Evolutionary conservation across 1,284 basidiomycete genomes (phyloP).

Genomic region (Retiboletus flavoniger): DNA sequence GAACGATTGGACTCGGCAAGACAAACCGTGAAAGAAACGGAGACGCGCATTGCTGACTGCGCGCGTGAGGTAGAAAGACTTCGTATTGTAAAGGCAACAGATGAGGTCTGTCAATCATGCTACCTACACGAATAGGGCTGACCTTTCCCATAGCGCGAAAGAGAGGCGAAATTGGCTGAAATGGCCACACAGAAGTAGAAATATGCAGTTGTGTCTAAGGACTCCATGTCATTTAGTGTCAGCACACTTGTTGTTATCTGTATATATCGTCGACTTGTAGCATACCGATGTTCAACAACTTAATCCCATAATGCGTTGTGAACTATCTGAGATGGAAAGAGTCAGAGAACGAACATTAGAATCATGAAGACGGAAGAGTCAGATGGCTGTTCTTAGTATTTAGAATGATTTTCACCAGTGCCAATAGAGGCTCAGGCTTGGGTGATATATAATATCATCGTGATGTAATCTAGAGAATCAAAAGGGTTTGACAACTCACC

Average conservation of each 20-base stretch:
- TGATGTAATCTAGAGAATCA: background rate
- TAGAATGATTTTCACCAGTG: constrained; percentile 28
- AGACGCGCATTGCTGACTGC: constrained; percentile 29
- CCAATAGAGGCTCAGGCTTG: constrained; percentile 31
- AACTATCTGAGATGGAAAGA: constrained; percentile 5
- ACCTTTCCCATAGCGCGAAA: constrained; percentile 30
- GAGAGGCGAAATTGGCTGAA: constrained; percentile 24
- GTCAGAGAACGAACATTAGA: constrained; percentile 13
- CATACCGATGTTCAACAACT: constrained; percentile 1
- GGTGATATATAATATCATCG: constrained; percentile 29
- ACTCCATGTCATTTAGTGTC: background rate
- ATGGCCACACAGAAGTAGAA: constrained; percentile 18
- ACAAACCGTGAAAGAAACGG: constrained; percentile 23
- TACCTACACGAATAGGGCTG: background rate
- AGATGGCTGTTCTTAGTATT: constrained; percentile 38
- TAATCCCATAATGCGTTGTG: background rate
- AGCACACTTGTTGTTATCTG: background rate
- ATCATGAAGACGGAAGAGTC: constrained; percentile 12
- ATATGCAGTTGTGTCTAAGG: background rate
- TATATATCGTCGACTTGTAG: background rate
- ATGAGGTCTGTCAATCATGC: constrained; percentile 26
- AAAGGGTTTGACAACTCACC: constrained; percentile 4
- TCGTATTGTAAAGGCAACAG: constrained; percentile 32
- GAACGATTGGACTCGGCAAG: constrained; percentile 36
- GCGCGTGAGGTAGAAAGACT: constrained; percentile 34